phyloP scores from a whole-genome alignment of 192 early-diverging fungal genomes.

The Coemansia reversa region DNA sequence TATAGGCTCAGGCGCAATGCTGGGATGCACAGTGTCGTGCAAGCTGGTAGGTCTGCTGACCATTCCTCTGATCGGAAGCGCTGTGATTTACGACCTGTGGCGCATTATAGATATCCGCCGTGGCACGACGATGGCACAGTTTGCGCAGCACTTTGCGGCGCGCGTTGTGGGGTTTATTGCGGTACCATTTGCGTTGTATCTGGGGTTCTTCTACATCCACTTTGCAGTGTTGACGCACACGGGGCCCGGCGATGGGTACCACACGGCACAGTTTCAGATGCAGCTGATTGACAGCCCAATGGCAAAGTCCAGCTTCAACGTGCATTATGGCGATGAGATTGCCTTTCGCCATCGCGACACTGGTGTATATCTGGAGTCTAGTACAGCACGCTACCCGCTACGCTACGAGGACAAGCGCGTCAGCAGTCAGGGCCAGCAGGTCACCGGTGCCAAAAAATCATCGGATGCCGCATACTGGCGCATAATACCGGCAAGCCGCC shows the following conservation, averaged over 20 bases:
- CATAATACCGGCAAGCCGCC: conserved; percentile 52
- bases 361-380: conserved; percentile 77
- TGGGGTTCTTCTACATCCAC: conserved; percentile 92
- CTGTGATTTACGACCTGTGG: conserved; percentile 88
- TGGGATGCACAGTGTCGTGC: conserved; percentile 71
- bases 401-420: conserved; percentile 90
- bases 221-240: conserved; percentile 83
- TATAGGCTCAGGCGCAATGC: conserved; percentile 70
- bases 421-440: conserved; percentile 83
- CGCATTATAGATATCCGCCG: conserved; percentile 82
- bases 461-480: conserved; percentile 69
- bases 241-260: conserved; percentile 95
- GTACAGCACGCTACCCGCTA: conserved; percentile 74
- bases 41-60: conserved; percentile 96
- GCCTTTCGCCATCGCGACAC: conserved; percentile 77
- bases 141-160: conserved; percentile 82
- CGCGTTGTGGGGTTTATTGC: conserved; percentile 85
- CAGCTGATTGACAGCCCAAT: conserved; percentile 81
- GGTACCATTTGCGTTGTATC: conserved; percentile 77
- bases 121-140: conserved; percentile 66
- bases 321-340: conserved; percentile 81
- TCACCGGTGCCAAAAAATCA: conserved; percentile 63
- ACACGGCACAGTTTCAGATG: conserved; percentile 87
- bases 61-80: conserved; percentile 78
- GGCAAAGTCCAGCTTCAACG: conserved; percentile 61